These are phyloP conservation scores for Diaporthe ilicicola DNA, from an alignment of 2,329 filamentous ascomycete genomes.

Conservation along the genomic window DNA sequence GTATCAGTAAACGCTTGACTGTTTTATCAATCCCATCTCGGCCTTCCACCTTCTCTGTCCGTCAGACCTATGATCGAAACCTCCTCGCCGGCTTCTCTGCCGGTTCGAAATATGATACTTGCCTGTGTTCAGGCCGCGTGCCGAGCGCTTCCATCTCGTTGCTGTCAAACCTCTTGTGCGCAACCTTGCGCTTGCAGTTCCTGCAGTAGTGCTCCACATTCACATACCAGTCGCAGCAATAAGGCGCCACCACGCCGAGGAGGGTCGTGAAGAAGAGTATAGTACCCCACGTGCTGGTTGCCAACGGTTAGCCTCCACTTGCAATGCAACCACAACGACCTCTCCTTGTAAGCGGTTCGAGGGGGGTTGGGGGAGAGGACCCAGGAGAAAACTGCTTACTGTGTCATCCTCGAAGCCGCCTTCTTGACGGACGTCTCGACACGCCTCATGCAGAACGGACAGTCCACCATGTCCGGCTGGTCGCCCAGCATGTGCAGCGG, in stretches of 20 bases:
- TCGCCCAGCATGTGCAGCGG: slow-evolving; percentile 15
- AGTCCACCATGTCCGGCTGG: slow-evolving; percentile 18
- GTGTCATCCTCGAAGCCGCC: slow-evolving; percentile 1
- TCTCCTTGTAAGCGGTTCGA: not conserved
- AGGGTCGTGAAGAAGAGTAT: not conserved
- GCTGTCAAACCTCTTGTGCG: not conserved
- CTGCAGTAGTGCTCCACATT: slow-evolving; percentile 18
- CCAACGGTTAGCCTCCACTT: not conserved
- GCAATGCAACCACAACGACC: not conserved
- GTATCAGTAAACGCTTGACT: not conserved
- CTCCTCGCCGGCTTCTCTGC: not conserved
- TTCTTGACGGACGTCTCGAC: slow-evolving; percentile 18
- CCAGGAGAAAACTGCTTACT: not conserved
- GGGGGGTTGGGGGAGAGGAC: not conserved
- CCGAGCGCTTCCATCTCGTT: slow-evolving; percentile 1
- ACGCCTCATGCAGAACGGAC: slow-evolving; percentile 17
- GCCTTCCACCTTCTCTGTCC: too few relatives aligned
- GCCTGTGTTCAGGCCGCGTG: slow-evolving; percentile 3
- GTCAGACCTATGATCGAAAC: not conserved
- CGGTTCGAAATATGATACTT: not conserved
- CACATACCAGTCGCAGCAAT: slow-evolving; percentile 8
- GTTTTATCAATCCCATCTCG: not conserved
- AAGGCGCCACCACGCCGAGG: not conserved
- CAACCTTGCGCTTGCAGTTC: slow-evolving; percentile 21
- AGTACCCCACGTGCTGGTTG: not conserved